Conservation (phyloP, 805 yeast species). For the Nakazawaea ambrosiae region DNA sequence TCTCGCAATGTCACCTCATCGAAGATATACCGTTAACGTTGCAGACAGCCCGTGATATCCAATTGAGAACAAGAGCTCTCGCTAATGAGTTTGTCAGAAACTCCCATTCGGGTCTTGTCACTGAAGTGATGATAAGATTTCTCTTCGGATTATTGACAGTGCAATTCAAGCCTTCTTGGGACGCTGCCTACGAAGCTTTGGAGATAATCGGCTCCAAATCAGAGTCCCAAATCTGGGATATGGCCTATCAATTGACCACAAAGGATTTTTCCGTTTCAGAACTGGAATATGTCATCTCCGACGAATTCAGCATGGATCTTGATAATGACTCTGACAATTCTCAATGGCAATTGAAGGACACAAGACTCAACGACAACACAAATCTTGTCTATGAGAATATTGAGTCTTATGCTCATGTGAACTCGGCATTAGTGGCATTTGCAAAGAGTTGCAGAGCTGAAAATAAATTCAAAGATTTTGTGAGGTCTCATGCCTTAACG, state of each 20-base stretch:
- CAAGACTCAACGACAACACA: constrained; percentile 36
- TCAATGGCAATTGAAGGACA: constrained; percentile 38
- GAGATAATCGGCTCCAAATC: constrained; percentile 36
- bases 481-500: constrained; percentile 51
- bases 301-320: constrained; percentile 7
- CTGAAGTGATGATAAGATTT: constrained; percentile 35
- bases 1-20: constrained; percentile 48
- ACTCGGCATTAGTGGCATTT: constrained; percentile 29
- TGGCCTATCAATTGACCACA: constrained; percentile 31
- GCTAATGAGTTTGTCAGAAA: constrained; percentile 33
- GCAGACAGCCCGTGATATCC: constrained; percentile 66
- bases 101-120: constrained; percentile 17
- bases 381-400: constrained; percentile 21
- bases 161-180: constrained; percentile 82
- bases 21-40: constrained; percentile 72
- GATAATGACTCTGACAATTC: neutral
- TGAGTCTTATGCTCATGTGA: constrained; percentile 25
- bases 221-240: constrained; percentile 48
- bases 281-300: constrained; percentile 13
- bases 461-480: constrained; percentile 31
- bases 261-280: constrained; percentile 14
- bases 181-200: constrained; percentile 58
- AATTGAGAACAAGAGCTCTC: constrained; percentile 57
- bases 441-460: constrained; percentile 30
- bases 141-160: constrained; percentile 67